Base-by-base conservation (phyloP, 2,329 filamentous ascomycete genomes). In the Geosmithia putterillii region DNA sequence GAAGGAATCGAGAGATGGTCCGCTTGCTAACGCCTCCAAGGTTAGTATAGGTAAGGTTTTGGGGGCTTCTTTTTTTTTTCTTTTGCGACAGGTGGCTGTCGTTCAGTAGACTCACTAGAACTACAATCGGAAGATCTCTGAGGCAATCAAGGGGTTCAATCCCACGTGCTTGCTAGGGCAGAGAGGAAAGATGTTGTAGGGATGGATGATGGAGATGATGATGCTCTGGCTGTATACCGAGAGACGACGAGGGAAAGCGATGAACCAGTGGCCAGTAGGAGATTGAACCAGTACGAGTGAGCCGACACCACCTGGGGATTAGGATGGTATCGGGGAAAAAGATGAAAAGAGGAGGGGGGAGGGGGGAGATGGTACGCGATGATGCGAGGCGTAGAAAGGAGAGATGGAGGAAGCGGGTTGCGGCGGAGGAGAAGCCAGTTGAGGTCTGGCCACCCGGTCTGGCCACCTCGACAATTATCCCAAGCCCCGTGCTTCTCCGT, bases 241-340 rank as follows among this genome's bases (percentile, higher is more conserved):
- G 45, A 57, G 53, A 56, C n/a, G 51, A 55, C 52, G 52, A 53
- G 48, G 57, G 53, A 57, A 46, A 46, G 54, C 53, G 50, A 57
- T 32, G 53, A 51, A 64, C 61, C 61, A 54, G 59, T 57, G 54
- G 64, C 62, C 62, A n/a, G 63, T 57, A 54, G 57, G 57, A 54
- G 50, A 59, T 42, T 42, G 48, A 59, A 64, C 63, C 62, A 65
- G 59, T 59, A 57, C 43, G 56, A 44, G 37, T 28, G 39, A 47
- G 44, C 43, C 46, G 44, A 48, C 38, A 46, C 46, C 44, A 45
- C 42, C 44, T 41, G 28, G 46, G 41, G 41, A 46, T 22, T 37
- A 41, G 44, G 44, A 45, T 46, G 46, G 46, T 37, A 45, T 37
- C 41, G 42, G 42, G 55, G 54, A 54, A 56, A 53, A 53, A 55